Conservation (phyloP, 2,329 filamentous ascomycete species). For the Diatrype stigma region DNA sequence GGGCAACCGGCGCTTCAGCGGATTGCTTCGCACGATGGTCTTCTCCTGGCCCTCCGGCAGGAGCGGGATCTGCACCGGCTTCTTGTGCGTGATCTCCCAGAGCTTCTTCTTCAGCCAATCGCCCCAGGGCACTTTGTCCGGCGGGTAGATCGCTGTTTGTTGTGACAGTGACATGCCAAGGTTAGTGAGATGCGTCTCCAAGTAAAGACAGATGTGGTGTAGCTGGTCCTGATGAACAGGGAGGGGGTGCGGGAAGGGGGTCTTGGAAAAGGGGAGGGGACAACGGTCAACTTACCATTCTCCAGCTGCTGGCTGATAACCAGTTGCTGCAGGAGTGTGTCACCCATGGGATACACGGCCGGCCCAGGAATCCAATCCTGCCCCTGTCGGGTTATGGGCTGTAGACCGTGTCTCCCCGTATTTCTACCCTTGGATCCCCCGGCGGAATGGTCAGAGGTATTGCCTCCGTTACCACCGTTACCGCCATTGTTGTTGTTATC, state of each 20-base stretch:
- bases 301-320: conserved; percentile 21
- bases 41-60: conserved; percentile 14
- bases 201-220: too few species aligned
- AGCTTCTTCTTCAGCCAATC: conserved; percentile 4
- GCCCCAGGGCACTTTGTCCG: neutral
- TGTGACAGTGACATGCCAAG: neutral
- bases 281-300: conserved; percentile 16
- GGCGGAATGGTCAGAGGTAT: too few species aligned
- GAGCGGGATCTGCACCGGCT: conserved; percentile 13
- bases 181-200: too few species aligned
- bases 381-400: conserved; percentile 14
- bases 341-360: conserved; percentile 32
- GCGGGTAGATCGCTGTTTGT: conserved; percentile 21
- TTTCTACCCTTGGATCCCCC: neutral
- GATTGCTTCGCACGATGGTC: conserved; percentile 21
- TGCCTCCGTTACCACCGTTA: neutral
- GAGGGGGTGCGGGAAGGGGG: neutral
- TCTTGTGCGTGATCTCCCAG: conserved; percentile 6
- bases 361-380: conserved; percentile 25
- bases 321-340: conserved; percentile 32
- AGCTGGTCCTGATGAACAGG: neutral
- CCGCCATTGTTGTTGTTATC: too few species aligned
- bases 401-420: conserved; percentile 7
- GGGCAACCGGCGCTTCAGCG: conserved; percentile 27
- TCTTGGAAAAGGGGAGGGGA: neutral